These are phyloP conservation scores for Metschnikowia noctiluminum DNA, from an alignment of 805 yeast genomes.

Conservation along the genomic window DNA sequence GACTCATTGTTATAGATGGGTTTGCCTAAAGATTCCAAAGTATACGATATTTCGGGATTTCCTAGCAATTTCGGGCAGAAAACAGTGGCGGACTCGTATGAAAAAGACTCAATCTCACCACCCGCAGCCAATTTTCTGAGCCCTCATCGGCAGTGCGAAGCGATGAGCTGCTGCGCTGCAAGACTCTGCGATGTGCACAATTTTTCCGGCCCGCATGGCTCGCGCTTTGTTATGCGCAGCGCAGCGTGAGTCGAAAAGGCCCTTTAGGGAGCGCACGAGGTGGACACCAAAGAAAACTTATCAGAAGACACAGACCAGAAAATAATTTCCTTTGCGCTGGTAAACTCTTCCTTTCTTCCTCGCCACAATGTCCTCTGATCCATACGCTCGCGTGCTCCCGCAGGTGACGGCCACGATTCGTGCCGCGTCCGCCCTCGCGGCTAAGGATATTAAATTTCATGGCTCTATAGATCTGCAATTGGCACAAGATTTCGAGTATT, in stretches of 20 bases:
- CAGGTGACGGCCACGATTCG: conserved; percentile 24
- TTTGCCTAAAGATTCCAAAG: too few relatives aligned
- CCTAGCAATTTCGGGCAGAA: too few relatives aligned
- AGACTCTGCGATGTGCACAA: not conserved
- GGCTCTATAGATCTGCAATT: conserved; percentile 54
- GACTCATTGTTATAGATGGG: conserved; percentile 9
- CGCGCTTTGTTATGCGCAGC: not conserved
- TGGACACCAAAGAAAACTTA: not conserved
- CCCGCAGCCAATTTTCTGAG: not conserved
- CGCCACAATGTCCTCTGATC: conserved; percentile 3
- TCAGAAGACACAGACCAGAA: not conserved
- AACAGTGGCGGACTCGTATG: not conserved
- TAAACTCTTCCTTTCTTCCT: not conserved
- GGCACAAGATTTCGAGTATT: conserved; percentile 34
- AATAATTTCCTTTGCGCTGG: too few relatives aligned
- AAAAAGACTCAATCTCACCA: not conserved
- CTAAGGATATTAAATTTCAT: conserved; percentile 79
- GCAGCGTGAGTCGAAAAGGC: too few relatives aligned
- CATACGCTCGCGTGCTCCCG: conserved; percentile 7
- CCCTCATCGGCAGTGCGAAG: not conserved
- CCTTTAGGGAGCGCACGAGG: too few relatives aligned
- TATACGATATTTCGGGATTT: too few relatives aligned
- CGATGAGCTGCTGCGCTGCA: not conserved
- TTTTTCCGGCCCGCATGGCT: not conserved
- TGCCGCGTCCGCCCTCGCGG: conserved; percentile 64